Evolutionary conservation across 805 yeast species (phyloP).

Genomic region (Lipomyces mesembrius): DNA sequence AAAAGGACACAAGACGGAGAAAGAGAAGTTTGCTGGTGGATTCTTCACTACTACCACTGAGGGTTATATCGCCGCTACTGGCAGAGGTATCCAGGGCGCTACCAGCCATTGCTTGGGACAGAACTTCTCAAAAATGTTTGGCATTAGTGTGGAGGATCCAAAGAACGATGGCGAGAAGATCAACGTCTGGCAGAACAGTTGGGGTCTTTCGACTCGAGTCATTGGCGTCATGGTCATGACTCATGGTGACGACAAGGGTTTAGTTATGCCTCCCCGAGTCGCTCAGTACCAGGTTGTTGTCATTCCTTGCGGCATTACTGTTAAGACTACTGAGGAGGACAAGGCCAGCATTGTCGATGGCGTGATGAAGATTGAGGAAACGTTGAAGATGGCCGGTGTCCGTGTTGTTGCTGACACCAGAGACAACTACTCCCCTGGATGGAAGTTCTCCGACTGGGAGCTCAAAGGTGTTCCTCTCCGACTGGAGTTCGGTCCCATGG

Average conservation of each 20-base stretch:
- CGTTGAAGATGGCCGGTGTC: conserved; percentile 63
- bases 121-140: conserved; percentile 98
- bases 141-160: conserved; percentile 94
- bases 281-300: conserved; percentile 91
- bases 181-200: conserved; percentile 93
- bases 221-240: conserved; percentile 99
- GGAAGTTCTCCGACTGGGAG: conserved; percentile 98
- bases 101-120: conserved; percentile 98
- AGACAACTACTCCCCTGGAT: conserved; percentile 95
- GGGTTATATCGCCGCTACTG: conserved; percentile 97
- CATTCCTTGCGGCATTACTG: conserved; percentile 93
- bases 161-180: conserved; percentile 76
- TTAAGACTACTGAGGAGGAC: conserved; percentile 78
- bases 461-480: conserved; percentile 94
- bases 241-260: conserved; percentile 97
- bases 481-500: conserved; percentile 96
- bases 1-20: conserved; percentile 93
- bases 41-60: conserved; percentile 93
- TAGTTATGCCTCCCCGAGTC: conserved; percentile 96
- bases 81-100: conserved; percentile 99
- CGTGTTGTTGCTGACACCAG: conserved; percentile 87
- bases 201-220: conserved; percentile 98
- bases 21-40: conserved; percentile 99
- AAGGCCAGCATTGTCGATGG: conserved; percentile 71
- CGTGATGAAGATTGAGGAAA: conserved; percentile 68